Base-by-base conservation (phyloP, 768 basidiomycete species). In the Trametes villosa region DNA sequence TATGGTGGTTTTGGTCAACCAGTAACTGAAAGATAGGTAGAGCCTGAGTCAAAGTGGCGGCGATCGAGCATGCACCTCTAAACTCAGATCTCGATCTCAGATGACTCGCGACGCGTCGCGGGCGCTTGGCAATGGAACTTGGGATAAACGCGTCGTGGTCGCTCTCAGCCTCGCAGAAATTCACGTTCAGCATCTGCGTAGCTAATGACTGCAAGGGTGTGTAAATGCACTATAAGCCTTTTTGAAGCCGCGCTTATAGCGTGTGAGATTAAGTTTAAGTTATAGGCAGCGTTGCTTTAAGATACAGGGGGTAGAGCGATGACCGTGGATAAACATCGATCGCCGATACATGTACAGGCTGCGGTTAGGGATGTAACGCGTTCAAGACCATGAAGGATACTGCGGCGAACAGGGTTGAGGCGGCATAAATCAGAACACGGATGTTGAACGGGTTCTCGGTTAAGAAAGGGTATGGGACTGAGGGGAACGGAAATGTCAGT, bases 381-480 rank as follows among this genome's bases (percentile, higher is more conserved):
- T 94, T 93, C 52, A 93, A 72, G 2, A 72, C 57, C 69, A 79
- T 77, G 68, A 93, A 88, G 6, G 83, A 83, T 12, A 76, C 40
- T 36, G 84, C 76, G 2, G 86, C 87, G 24, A 89, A 72, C 1
- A 75, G 53, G 0, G 81, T 78, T 1, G 83, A 79, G 7, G 73
- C 78, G 33, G 69, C 67, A 73, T 94, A 94, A 36, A 93, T 90
- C 8, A 70, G 73, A 13, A 86, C 62, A 15, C 91, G 81, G 30
- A 78, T 73, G 9, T 68, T 63, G 20, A 86, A 74, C 0, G 83
- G 75, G 68, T 81, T 86, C 18, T 86, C 65, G 0, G 86, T 90
- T 59, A 94, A 77, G 76, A 94, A 94, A 0, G 92, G 92, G 73
- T 94, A 94, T 27, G 92, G 90, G 76, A 92, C 89, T 90, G 57